Base-by-base conservation (phyloP, 148 eudicot species). In the Amaranthus hypochondriacus region DNA sequence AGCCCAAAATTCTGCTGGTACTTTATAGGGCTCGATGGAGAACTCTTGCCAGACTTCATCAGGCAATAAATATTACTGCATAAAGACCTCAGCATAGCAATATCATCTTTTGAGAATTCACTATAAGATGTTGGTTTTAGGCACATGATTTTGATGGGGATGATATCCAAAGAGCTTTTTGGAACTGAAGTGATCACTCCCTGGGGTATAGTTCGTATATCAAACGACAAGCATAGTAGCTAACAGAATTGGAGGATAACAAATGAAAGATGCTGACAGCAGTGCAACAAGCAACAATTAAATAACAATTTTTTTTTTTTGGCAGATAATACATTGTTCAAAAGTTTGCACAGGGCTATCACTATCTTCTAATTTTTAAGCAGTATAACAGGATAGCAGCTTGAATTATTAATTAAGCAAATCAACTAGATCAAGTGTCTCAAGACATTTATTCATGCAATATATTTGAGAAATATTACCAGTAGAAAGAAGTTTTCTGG, bases 1-100 rank as follows among this genome's bases (percentile, higher is more conserved):
- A 91, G 65, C 48, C 76, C 73, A 68, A 93, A 87, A 78, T 89
- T 93, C 62, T 87, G 86, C 79, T 91, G 97, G 73, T 87, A 93
- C 75, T 89, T 89, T 60, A 82, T 81, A 48, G 66, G 77, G 73
- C 75, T 72, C 65, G 77, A 86, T 46, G 86, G 88, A 71, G 57
- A 64, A 69, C 75, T 58, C 73, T 82, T 83, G 44, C 87, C 81
- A 61, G 74, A 68, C 61, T 78, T 74, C 70, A 82, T 87, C 52
- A 80, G 86, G 82, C 57, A 51, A 39, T 86, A 44, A 76, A 79
- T 85, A 73, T 84, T 85, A 68, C 79, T 76, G 89, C 96, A 88
- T 43, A 87, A 77, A 66, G 83, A 83, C 76, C 72, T 84, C 56
- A 90, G 67, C 44, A 66, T 80, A 67, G 85, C 77, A 63, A 85